These are phyloP conservation scores for Stephania yunnanensis DNA, from an alignment of 164 flowering plant species.

Conservation along the genomic window DNA sequence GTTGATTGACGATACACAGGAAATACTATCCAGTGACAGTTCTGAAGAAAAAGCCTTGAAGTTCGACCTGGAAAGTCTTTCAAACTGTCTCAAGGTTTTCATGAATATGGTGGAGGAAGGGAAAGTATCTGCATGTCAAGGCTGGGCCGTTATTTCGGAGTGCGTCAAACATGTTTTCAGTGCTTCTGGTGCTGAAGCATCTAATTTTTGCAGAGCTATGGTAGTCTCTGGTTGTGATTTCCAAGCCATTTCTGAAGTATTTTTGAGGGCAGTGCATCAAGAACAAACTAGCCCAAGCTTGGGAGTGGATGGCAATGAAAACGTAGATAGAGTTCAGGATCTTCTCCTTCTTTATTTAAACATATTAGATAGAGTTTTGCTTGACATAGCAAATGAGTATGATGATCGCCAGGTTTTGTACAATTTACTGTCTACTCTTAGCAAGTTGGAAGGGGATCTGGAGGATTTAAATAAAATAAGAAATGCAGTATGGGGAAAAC, in stretches of 20 bases:
- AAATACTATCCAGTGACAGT: constrained; percentile 25
- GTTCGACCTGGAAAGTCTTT: constrained; percentile 32
- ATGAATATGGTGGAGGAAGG: constrained; percentile 51
- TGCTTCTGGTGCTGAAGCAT: constrained; percentile 29
- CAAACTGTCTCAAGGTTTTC: constrained; percentile 48
- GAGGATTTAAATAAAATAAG: constrained; percentile 58
- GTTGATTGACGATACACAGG: constrained; percentile 57
- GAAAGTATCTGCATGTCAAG: constrained; percentile 49
- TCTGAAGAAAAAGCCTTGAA: constrained; percentile 20
- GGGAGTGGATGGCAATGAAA: constrained; percentile 8
- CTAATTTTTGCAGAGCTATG: constrained; percentile 67
- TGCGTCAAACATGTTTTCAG: constrained; percentile 39
- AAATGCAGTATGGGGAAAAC: constrained; percentile 61
- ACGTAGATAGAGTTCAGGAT: constrained; percentile 23
- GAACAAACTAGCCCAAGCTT: constrained; percentile 17
- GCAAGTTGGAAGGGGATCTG: constrained; percentile 56
- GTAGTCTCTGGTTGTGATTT: constrained; percentile 70
- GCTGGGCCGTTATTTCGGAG: constrained; percentile 50
- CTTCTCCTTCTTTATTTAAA: constrained; percentile 51
- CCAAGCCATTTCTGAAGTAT: constrained; percentile 48
- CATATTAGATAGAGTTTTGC: constrained; percentile 49
- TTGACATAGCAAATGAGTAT: constrained; percentile 37
- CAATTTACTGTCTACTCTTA: constrained; percentile 51
- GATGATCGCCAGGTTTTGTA: constrained; percentile 36
- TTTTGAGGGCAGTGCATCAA: constrained; percentile 28